Conservation (phyloP, 768 basidiomycete genomes). For the Psilocybe azurescens region DNA sequence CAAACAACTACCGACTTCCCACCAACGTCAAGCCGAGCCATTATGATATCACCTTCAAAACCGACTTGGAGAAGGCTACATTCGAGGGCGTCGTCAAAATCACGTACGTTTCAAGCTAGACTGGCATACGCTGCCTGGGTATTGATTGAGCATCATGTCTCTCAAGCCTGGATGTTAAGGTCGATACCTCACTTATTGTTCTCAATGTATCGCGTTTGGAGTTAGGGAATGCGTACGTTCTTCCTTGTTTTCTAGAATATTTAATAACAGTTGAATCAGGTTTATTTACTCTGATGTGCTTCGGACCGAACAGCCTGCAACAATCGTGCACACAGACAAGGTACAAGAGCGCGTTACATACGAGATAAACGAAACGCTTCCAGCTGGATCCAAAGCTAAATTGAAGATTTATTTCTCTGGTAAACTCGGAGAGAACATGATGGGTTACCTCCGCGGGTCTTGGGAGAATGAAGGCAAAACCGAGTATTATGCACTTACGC, state of each 20-base stretch:
- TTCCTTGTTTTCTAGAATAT: not conserved
- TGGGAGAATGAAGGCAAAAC: conserved; percentile 68
- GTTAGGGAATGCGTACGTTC: conserved; percentile 56
- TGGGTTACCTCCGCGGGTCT: conserved; percentile 80
- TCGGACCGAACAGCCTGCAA: conserved; percentile 49
- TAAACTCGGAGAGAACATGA: conserved; percentile 73
- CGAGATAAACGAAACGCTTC: conserved; percentile 59
- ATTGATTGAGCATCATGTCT: not conserved
- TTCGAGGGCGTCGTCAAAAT: conserved; percentile 83
- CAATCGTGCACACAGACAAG: conserved; percentile 56
- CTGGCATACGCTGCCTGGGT: not conserved
- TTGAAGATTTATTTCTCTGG: conserved; percentile 75
- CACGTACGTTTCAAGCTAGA: conserved; percentile 45
- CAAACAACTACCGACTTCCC: conserved; percentile 65
- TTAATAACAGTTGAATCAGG: conserved; percentile 24
- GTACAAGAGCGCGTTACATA: conserved; percentile 74
- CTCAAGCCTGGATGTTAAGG: conserved; percentile 63
- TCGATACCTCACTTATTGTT: conserved; percentile 62
- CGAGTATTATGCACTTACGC: conserved; percentile 80
- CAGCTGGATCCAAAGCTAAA: conserved; percentile 70
- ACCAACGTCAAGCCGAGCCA: conserved; percentile 70
- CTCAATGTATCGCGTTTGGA: conserved; percentile 70
- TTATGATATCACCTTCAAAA: conserved; percentile 80
- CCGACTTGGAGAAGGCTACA: conserved; percentile 76
- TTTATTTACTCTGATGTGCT: conserved; percentile 62